These are phyloP conservation scores for Erodium moschatum DNA, from an alignment of 441 rosid species.

Conservation along the genomic window DNA sequence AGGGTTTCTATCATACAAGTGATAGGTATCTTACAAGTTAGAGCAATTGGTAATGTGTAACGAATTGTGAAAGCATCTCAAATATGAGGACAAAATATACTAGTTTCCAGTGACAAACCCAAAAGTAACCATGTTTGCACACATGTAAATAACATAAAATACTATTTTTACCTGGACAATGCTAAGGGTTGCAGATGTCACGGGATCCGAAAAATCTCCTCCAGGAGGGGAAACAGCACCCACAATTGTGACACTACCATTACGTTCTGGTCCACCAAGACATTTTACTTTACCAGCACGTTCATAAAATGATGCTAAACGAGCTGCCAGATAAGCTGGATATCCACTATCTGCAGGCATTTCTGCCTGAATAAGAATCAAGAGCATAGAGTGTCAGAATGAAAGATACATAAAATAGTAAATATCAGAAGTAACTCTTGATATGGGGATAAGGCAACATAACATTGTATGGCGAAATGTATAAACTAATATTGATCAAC, in stretches of 20 bases:
- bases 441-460: too few relatives aligned
- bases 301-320: slow-evolving; percentile 94
- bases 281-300: slow-evolving; percentile 99
- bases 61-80: background rate
- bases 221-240: slow-evolving; percentile 99
- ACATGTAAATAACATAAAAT: background rate
- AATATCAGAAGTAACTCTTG: too few relatives aligned
- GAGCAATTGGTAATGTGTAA: background rate
- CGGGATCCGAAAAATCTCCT: slow-evolving; percentile 99
- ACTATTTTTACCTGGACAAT: background rate
- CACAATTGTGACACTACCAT: slow-evolving; percentile 96
- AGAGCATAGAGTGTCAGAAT: slow-evolving; percentile 1
- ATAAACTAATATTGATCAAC: too few relatives aligned
- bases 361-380: slow-evolving; percentile 67
- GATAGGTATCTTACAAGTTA: background rate
- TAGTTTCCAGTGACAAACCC: background rate
- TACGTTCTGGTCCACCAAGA: slow-evolving; percentile 96
- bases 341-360: slow-evolving; percentile 99
- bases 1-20: slow-evolving; percentile 1
- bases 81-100: background rate
- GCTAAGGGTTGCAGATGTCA: slow-evolving; percentile 95
- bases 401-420: too few relatives aligned
- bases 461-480: too few relatives aligned
- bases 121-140: background rate
- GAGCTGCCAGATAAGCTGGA: slow-evolving; percentile 98